Evolutionary conservation across 2,329 filamentous ascomycete species (phyloP), one percentile per base, ranked within the genome.

Genomic region (Fusarium mundagurra): DNA sequence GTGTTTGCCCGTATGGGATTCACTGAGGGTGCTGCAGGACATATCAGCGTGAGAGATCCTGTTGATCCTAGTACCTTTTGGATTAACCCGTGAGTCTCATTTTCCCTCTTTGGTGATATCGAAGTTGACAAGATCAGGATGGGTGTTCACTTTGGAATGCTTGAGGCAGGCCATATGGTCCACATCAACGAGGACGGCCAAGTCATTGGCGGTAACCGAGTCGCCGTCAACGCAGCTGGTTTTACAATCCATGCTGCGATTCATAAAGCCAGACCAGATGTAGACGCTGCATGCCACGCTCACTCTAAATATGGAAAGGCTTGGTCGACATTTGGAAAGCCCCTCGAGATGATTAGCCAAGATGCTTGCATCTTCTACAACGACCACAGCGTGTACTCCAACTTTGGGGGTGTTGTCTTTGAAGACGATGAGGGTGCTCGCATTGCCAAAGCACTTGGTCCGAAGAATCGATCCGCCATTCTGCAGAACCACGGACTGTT

Each of bases 401-500:
- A 88, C 12, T 92, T 90, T 75, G 90, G 90, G 8, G 91, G 91
- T 8, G 86, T 92, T 3, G 91, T 92, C 1, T 85, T 92, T 38
- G 87, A 84, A 3, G 85, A 85, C n/a, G 89, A 89, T 54, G 91
- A 93, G 80, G 90, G 90, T 2, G 80, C 85, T 44, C 84, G 86
- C 29, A 86, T 93, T 54, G 90, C 90, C 0, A 82, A 83, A 33
- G 88, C 90, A 0, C 79, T 93, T 3, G 91, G 91, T 0, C 73
- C 78, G 1, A 80, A 84, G 0, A 86, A 86, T 51, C 88, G 83
- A 73, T 88, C 85, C 1, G 83, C 89, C 64, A 89, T 93, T 36
- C 80, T 93, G 34, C 83, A 89, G 57, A 93, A 93, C 72, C 91
- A 93, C 77, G 91, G 91, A 0, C 79, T 93, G 18, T 78, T 93